phyloP scores from a whole-genome alignment of 192 early-diverging fungal species.

The Lobulomyces angularis region DNA sequence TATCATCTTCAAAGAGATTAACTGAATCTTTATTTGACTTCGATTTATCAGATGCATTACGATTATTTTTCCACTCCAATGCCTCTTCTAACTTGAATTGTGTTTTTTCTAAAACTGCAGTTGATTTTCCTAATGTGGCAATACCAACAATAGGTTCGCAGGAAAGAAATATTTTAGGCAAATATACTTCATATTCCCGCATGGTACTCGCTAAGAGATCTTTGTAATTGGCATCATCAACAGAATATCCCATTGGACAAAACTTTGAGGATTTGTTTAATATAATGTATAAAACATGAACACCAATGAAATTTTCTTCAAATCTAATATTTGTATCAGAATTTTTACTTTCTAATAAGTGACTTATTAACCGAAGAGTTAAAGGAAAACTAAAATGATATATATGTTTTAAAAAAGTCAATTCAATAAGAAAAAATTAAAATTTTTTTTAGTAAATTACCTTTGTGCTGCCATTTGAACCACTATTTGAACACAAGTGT shows the following conservation, averaged over 20 bases:
- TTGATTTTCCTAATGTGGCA: constrained; percentile 17
- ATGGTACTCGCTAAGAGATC: constrained; percentile 19
- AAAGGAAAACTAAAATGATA: no score
- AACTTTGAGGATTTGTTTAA: constrained; percentile 34
- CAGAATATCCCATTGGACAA: constrained; percentile 3
- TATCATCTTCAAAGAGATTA: no score
- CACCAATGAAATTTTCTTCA: no score
- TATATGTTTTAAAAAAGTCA: constrained; percentile 18
- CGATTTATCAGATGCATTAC: no score
- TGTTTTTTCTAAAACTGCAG: constrained; percentile 11
- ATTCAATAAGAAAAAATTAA: background rate
- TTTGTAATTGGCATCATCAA: no score
- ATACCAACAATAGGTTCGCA: constrained; percentile 25
- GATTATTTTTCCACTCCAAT: no score
- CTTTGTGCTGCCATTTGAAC: constrained; percentile 37
- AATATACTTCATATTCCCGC: constrained; percentile 18
- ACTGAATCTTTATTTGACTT: no score
- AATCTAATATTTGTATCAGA: no score
- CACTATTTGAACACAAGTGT: constrained; percentile 24
- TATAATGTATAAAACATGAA: constrained; percentile 27
- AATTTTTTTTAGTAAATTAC: constrained; percentile 4
- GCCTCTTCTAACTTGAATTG: constrained; percentile 7
- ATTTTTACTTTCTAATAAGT: no score
- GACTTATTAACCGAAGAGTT: constrained; percentile 20
- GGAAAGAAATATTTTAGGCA: constrained; percentile 16